These are phyloP conservation scores for Globisporangium rhizosaccharum DNA, from an alignment of 352 stramenopile genomes.

Conservation along the genomic window DNA sequence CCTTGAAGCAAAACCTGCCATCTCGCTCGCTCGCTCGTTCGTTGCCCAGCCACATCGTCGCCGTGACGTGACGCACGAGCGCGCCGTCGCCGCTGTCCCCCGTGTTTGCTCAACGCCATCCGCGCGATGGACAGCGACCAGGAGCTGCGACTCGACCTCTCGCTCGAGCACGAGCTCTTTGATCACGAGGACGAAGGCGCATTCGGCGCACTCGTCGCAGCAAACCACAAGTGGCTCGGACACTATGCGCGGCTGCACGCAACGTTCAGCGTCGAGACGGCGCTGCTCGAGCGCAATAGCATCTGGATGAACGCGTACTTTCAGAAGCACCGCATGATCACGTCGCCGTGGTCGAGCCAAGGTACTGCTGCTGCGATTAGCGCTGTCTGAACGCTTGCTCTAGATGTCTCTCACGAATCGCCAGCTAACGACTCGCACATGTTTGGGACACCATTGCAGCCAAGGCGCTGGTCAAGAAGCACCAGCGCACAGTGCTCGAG, in stretches of 20 bases:
- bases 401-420: not conserved
- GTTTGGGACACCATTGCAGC: not conserved
- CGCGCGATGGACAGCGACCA: constrained; percentile 15
- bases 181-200: constrained; percentile 21
- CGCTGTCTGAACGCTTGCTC: not conserved
- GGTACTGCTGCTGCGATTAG: constrained; percentile 15
- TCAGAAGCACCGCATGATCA: constrained; percentile 73
- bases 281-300: constrained; percentile 59
- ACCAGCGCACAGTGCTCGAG: constrained; percentile 16
- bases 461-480: not conserved
- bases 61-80: too few relatives aligned
- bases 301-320: constrained; percentile 83
- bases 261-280: constrained; percentile 44
- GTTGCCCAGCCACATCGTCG: too few relatives aligned
- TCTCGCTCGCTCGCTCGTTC: too few relatives aligned
- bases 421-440: not conserved
- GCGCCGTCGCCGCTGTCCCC: too few relatives aligned
- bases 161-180: constrained; percentile 14
- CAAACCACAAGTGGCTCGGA: constrained; percentile 64
- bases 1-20: too few relatives aligned
- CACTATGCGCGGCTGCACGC: constrained; percentile 53
- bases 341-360: constrained; percentile 46
- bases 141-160: constrained; percentile 33
- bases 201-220: constrained; percentile 46
- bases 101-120: not conserved